phyloP scores from a whole-genome alignment of 345 rosid species.

The Sapria himalayana region DNA sequence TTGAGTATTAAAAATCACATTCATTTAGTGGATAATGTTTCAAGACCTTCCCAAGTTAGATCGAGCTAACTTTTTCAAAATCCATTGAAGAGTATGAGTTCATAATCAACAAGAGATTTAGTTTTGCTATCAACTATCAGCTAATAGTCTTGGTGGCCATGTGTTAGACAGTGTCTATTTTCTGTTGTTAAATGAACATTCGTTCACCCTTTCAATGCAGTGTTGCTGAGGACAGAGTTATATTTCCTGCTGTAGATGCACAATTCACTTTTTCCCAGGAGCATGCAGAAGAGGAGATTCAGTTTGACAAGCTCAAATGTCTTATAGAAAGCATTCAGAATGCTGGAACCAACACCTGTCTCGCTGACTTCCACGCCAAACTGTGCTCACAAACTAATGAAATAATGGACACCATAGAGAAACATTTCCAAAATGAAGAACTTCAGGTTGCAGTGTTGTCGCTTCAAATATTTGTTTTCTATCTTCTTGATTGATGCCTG shows the following conservation, averaged over 20 bases:
- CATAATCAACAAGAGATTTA: too few species aligned
- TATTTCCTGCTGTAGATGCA: conserved; percentile 47
- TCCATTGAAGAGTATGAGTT: too few species aligned
- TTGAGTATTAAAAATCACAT: too few species aligned
- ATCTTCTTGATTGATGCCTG: too few species aligned
- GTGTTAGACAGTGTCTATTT: not conserved
- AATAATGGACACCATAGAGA: conserved; percentile 31
- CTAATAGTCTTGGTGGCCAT: too few species aligned
- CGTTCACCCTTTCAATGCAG: conserved; percentile 18
- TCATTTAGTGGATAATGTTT: too few species aligned
- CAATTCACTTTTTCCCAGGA: conserved; percentile 34
- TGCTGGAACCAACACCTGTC: conserved; percentile 24
- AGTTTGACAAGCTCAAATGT: conserved; percentile 32
- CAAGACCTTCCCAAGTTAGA: too few species aligned
- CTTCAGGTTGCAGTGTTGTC: conserved; percentile 21
- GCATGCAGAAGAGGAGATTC: conserved; percentile 37
- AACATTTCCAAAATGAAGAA: conserved; percentile 39
- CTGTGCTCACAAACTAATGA: conserved; percentile 32
- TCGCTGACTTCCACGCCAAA: conserved; percentile 25
- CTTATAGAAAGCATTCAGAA: conserved; percentile 30
- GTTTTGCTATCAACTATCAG: too few species aligned
- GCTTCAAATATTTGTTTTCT: not conserved
- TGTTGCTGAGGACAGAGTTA: conserved; percentile 41
- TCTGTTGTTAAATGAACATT: conserved; percentile 8
- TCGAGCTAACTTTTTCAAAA: too few species aligned